These are phyloP conservation scores for Fusarium fujikuroi DNA, from an alignment of 2,329 filamentous ascomycete genomes.

Conservation along the genomic window DNA sequence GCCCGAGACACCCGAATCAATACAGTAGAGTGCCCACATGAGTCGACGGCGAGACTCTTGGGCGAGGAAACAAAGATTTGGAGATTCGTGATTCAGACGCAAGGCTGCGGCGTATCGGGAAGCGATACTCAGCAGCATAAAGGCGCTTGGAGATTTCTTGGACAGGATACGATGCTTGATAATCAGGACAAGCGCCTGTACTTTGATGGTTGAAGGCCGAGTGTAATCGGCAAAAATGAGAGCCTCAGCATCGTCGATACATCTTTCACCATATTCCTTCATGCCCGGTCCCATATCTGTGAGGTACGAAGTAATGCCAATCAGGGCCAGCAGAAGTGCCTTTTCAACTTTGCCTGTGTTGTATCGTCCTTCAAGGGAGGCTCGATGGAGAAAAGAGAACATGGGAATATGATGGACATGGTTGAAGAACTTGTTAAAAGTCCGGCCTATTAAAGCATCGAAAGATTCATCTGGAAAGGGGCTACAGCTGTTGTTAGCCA, in stretches of 20 bases:
- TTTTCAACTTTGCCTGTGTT: conserved; percentile 66
- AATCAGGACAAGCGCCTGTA: conserved; percentile 59
- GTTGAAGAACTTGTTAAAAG: conserved; percentile 68
- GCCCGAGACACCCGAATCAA: conserved; percentile 55
- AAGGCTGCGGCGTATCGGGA: conserved; percentile 57
- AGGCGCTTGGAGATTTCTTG: conserved; percentile 57
- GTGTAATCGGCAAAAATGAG: conserved; percentile 65
- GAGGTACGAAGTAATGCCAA: conserved; percentile 66
- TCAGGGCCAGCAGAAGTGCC: conserved; percentile 62
- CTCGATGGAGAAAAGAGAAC: conserved; percentile 68
- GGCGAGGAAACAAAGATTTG: conserved; percentile 53
- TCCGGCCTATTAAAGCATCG: conserved; percentile 61
- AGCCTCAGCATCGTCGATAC: conserved; percentile 64
- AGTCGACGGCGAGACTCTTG: conserved; percentile 57
- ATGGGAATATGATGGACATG: conserved; percentile 69
- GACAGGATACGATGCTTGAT: conserved; percentile 58
- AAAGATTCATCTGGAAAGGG: conserved; percentile 55
- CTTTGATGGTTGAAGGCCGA: conserved; percentile 66
- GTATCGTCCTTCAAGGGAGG: conserved; percentile 69
- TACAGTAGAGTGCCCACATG: conserved; percentile 58
- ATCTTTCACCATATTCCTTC: conserved; percentile 63
- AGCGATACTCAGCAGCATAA: conserved; percentile 57
- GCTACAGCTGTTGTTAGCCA: conserved; percentile 44
- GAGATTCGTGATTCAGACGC: conserved; percentile 56
- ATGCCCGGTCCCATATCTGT: conserved; percentile 65